Conservation (phyloP, 1,284 basidiomycete species). For the Sanghuangporus baumii region DNA sequence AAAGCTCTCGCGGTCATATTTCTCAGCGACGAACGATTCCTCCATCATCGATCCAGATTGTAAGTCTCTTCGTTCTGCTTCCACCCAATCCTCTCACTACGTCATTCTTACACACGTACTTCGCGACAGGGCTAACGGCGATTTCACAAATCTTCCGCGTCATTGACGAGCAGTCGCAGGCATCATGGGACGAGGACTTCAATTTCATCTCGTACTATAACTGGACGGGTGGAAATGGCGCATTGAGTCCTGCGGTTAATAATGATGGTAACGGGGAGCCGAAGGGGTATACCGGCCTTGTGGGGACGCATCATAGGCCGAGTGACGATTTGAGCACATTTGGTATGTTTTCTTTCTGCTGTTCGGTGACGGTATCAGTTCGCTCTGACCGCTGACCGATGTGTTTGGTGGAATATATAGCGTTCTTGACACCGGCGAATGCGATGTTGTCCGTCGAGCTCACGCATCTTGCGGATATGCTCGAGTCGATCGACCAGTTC, state of each 20-base stretch:
- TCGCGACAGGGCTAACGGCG: constrained; percentile 53
- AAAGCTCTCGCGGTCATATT: constrained; percentile 70
- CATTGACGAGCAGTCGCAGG: constrained; percentile 69
- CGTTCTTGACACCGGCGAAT: constrained; percentile 71
- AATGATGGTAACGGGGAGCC: constrained; percentile 35
- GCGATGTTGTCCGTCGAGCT: constrained; percentile 77
- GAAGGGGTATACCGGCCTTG: constrained; percentile 32
- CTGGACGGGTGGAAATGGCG: constrained; percentile 66
- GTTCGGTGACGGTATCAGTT: neutral
- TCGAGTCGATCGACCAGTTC: constrained; percentile 43
- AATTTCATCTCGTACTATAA: constrained; percentile 74
- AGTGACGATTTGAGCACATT: constrained; percentile 69
- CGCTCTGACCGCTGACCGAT: neutral
- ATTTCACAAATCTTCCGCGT: constrained; percentile 69
- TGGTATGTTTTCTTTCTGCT: constrained; percentile 33
- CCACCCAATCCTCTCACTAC: no score
- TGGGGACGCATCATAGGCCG: constrained; percentile 71
- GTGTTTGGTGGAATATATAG: constrained; percentile 29
- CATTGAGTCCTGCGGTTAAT: constrained; percentile 55
- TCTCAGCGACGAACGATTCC: constrained; percentile 58
- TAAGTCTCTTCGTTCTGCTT: constrained; percentile 30
- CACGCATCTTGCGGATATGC: constrained; percentile 49
- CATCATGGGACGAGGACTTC: constrained; percentile 62
- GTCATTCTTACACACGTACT: no score
- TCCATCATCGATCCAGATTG: constrained; percentile 71